A percentile compares a stretch with the other conserved stretches of the same genome.
These are phyloP conservation scores for Pholiota conissans DNA, from an alignment of 768 basidiomycete species.

Conservation along the genomic window DNA sequence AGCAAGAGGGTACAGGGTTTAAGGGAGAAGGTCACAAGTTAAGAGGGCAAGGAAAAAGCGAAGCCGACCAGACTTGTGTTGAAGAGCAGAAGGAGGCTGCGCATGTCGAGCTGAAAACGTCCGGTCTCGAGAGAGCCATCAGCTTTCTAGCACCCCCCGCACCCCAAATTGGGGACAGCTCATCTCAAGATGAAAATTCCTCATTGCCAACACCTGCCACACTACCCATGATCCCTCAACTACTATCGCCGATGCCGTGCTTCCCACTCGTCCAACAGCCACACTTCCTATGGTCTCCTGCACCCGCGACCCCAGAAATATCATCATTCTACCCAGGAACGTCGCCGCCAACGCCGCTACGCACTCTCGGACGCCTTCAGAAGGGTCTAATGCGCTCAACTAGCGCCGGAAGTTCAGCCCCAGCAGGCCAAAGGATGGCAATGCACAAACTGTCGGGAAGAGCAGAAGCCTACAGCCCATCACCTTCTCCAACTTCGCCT, in stretches of 20 bases:
- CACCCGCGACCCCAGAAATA: constrained; percentile 53
- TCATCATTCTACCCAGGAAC: constrained; percentile 64
- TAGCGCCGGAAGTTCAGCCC: constrained; percentile 74
- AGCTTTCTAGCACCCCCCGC: constrained; percentile 31
- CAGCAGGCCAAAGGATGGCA: constrained; percentile 66
- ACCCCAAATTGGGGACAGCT: constrained; percentile 55
- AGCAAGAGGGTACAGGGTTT: constrained; percentile 48
- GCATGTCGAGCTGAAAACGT: constrained; percentile 11
- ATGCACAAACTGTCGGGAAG: constrained; percentile 86
- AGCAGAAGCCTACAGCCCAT: constrained; percentile 61
- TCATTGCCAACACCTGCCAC: constrained; percentile 34
- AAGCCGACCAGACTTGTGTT: not conserved
- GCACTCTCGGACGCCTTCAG: constrained; percentile 77
- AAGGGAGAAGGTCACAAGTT: constrained; percentile 17
- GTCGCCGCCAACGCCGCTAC: constrained; percentile 70
- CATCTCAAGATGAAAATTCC: constrained; percentile 67
- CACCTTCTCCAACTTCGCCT: constrained; percentile 57
- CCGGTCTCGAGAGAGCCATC: constrained; percentile 21
- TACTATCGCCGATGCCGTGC: constrained; percentile 52
- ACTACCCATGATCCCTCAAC: constrained; percentile 34
- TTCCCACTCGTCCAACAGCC: constrained; percentile 44
- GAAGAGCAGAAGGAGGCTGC: constrained; percentile 5
- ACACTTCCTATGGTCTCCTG: constrained; percentile 50
- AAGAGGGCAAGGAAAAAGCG: constrained; percentile 9
- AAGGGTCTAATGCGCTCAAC: constrained; percentile 85